A percentile compares a stretch with the other conserved stretches of the same genome.
Evolutionary conservation across 2,329 filamentous ascomycete species (phyloP).

Genomic region (Arthrobotrys entomopaga): DNA sequence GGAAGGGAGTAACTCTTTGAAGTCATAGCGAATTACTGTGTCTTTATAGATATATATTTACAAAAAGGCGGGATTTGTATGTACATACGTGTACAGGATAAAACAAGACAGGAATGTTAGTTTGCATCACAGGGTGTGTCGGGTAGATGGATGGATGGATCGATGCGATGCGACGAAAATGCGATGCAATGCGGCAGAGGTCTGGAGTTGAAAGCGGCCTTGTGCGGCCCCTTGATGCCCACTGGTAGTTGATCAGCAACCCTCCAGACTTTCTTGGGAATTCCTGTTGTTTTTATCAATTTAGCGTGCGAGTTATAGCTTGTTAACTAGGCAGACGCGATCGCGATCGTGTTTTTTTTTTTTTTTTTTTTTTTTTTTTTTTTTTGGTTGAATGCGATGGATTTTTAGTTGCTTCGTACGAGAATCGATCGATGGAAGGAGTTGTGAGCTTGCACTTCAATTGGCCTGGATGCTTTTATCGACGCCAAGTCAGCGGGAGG

Average conservation of each 20-base stretch:
- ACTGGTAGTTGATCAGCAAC: too few species aligned
- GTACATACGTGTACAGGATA: too few species aligned
- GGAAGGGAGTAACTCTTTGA: too few species aligned
- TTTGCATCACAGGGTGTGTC: neutral
- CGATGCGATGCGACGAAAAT: neutral
- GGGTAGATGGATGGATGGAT: neutral
- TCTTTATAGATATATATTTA: too few species aligned
- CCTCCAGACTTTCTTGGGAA: too few species aligned
- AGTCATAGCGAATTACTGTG: too few species aligned
- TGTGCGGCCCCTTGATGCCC: too few species aligned
- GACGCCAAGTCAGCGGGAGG: conserved; percentile 9
- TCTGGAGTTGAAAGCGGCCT: conserved; percentile 21
- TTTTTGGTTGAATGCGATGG: too few species aligned
- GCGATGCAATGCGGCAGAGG: conserved; percentile 19
- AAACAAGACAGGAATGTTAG: conserved; percentile 6
- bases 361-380: conserved; percentile 1
- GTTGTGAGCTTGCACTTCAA: neutral
- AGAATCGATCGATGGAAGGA: neutral
- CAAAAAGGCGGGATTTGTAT: too few species aligned
- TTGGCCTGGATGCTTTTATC: neutral
- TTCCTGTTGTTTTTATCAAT: too few species aligned
- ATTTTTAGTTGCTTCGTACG: conserved; percentile 18
- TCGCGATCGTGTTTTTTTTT: neutral
- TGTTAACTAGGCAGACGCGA: conserved; percentile 32
- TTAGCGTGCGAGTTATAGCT: neutral